These are phyloP conservation scores for Anacardium occidentale DNA, from an alignment of 345 rosid species.

Conservation along the genomic window DNA sequence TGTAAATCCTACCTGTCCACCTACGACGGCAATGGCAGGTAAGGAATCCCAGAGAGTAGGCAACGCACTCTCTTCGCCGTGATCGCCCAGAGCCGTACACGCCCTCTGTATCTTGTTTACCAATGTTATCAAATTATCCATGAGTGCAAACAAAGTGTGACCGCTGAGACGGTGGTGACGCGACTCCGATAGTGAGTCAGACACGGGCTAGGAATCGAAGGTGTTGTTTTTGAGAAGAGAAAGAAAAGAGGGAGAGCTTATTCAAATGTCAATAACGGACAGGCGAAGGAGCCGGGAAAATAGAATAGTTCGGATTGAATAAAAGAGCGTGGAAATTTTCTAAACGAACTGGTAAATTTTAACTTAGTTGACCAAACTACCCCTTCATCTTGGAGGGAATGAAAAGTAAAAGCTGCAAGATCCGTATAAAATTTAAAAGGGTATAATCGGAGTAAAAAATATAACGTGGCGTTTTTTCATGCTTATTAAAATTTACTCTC, in stretches of 20 bases:
- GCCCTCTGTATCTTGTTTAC: conserved; percentile 94
- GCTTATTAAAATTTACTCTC: too few relatives aligned
- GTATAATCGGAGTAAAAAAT: not conserved
- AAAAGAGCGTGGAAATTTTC: not conserved
- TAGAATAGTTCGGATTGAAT: conserved; percentile 10
- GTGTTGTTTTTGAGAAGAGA: conserved; percentile 3
- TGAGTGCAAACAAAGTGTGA: conserved; percentile 16
- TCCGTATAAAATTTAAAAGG: not conserved
- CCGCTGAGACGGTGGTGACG: not conserved
- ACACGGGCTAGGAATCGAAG: not conserved
- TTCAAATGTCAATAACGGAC: not conserved
- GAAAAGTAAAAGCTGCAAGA: too few relatives aligned
- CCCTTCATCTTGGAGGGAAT: conserved; percentile 8
- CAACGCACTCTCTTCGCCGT: conserved; percentile 90
- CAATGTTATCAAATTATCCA: conserved; percentile 85
- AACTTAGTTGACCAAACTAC: not conserved
- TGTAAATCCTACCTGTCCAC: conserved; percentile 67
- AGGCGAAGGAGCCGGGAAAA: conserved; percentile 25
- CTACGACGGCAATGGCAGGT: conserved; percentile 94
- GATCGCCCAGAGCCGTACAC: conserved; percentile 92
- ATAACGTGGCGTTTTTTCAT: not conserved
- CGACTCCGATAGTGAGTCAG: not conserved
- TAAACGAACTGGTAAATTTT: not conserved
- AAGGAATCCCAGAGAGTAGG: conserved; percentile 97
- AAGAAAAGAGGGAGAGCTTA: not conserved